phyloP scores from a whole-genome alignment of 495 filamentous ascomycete genomes.

The Acidiella bohemica region DNA sequence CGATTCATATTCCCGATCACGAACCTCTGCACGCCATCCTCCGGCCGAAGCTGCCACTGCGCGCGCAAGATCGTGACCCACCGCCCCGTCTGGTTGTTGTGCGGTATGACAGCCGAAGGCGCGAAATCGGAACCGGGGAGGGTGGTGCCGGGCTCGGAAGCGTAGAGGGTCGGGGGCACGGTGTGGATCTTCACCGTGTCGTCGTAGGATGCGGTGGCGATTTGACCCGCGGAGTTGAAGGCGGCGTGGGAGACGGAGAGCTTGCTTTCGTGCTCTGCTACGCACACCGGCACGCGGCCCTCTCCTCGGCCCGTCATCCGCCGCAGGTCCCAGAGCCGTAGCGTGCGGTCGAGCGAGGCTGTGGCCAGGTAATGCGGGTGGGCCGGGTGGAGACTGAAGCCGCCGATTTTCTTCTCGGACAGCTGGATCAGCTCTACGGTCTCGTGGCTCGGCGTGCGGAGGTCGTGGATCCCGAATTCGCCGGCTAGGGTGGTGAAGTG shows the following conservation, averaged over 20 bases:
- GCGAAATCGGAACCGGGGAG: slow-evolving; percentile 43
- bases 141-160: slow-evolving; percentile 31
- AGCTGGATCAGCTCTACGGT: slow-evolving; percentile 55
- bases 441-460: slow-evolving; percentile 42
- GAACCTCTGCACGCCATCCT: slow-evolving; percentile 66
- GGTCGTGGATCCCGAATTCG: slow-evolving; percentile 62
- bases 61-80: slow-evolving; percentile 73
- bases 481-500: slow-evolving; percentile 84
- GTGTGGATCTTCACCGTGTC: slow-evolving; percentile 88
- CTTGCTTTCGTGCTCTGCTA: slow-evolving; percentile 69
- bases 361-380: slow-evolving; percentile 77
- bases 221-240: slow-evolving; percentile 65
- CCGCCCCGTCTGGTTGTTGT: slow-evolving; percentile 93
- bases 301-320: slow-evolving; percentile 47
- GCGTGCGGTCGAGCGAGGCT: slow-evolving; percentile 73
- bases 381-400: slow-evolving; percentile 68
- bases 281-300: slow-evolving; percentile 44
- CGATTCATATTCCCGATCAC: slow-evolving; percentile 97
- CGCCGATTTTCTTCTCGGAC: slow-evolving; percentile 89
- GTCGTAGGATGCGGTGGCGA: slow-evolving; percentile 89
- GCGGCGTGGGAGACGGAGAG: slow-evolving; percentile 84
- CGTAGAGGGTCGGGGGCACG: slow-evolving; percentile 40
- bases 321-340: slow-evolving; percentile 87
- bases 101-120: slow-evolving; percentile 54
- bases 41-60: slow-evolving; percentile 76